Evolutionary conservation across 352 stramenopile species (phyloP).

Genomic region (Pythium monospermum): DNA sequence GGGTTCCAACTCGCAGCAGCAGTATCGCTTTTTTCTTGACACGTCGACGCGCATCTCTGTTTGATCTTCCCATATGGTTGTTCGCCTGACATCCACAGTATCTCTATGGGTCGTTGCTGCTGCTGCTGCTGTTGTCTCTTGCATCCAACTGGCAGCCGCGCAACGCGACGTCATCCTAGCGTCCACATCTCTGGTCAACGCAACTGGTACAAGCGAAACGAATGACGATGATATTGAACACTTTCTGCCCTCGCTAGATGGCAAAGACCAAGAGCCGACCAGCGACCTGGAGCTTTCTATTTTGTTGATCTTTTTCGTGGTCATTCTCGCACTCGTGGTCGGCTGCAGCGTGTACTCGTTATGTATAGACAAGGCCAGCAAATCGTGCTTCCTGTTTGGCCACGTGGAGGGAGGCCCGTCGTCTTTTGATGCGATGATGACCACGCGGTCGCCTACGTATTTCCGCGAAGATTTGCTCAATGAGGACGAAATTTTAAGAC

Average conservation of each 20-base stretch:
- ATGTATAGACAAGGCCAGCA: constrained; percentile 12
- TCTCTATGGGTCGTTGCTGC: background rate
- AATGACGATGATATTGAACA: constrained; percentile 3
- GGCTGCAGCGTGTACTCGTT: constrained; percentile 32
- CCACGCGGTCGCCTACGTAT: constrained; percentile 21
- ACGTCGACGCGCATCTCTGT: background rate
- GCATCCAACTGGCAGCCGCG: background rate
- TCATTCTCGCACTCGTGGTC: constrained; percentile 27
- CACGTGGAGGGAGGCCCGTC: constrained; percentile 17
- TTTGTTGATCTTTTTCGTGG: constrained; percentile 30
- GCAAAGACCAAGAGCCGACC: background rate
- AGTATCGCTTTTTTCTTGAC: background rate
- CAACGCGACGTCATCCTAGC: constrained; percentile 14
- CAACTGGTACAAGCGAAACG: background rate
- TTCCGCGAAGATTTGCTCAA: constrained; percentile 48
- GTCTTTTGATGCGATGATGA: constrained; percentile 24
- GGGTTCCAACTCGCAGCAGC: too few relatives aligned
- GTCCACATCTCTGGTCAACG: background rate
- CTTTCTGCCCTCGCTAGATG: background rate
- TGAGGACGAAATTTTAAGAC: constrained; percentile 41
- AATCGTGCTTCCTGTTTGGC: constrained; percentile 22
- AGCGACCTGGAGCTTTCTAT: constrained; percentile 26
- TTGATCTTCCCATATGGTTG: too few relatives aligned
- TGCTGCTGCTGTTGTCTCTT: too few relatives aligned
- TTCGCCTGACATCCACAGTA: too few relatives aligned